phyloP scores from a whole-genome alignment of 192 early-diverging fungal species.

The Oehlia diaphana region DNA sequence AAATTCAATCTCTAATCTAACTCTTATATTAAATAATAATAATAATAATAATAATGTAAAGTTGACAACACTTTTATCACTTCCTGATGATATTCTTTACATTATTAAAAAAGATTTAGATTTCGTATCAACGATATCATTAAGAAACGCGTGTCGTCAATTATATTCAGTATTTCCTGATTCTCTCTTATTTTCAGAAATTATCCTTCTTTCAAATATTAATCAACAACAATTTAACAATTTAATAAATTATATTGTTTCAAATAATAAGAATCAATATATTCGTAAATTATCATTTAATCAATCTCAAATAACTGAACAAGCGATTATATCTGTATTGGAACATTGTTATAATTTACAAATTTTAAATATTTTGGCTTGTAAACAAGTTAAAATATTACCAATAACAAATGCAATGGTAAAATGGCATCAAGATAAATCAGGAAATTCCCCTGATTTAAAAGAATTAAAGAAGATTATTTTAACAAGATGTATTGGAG shows the following conservation, averaged over 20 bases:
- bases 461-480: constrained; percentile 6
- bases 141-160: background rate
- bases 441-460: background rate
- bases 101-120: constrained; percentile 11
- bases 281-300: constrained; percentile 20
- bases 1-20: no score
- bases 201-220: background rate
- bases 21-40: no score
- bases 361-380: background rate
- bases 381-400: background rate
- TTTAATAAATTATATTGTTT: background rate
- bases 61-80: background rate
- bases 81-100: constrained; percentile 17
- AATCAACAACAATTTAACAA: background rate
- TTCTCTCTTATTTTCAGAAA: background rate
- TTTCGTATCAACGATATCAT: background rate
- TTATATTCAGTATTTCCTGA: background rate
- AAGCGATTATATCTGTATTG: background rate
- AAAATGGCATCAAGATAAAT: constrained; percentile 15
- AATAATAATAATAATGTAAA: background rate
- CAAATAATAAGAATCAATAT: background rate
- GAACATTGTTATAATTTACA: constrained; percentile 10
- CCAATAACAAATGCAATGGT: background rate
- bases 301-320: background rate
- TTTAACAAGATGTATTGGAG: constrained; percentile 21